Evolutionary conservation across 2,329 filamentous ascomycete genomes (phyloP), one percentile per base, ranked within the genome.

Genomic region (Xylaria sp.): DNA sequence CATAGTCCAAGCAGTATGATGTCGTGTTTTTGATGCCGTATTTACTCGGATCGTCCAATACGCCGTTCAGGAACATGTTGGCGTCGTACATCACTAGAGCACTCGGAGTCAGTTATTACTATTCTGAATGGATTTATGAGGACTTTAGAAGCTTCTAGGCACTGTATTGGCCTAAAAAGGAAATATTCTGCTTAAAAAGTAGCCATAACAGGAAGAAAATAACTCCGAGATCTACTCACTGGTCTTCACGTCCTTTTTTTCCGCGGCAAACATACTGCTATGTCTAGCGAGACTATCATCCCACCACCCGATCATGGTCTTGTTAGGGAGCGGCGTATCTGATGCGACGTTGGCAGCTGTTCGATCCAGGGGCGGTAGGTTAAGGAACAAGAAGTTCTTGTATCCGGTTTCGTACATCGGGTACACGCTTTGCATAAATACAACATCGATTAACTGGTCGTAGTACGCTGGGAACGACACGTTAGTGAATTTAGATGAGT

Each of bases 371-470:
- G 85, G 85, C 0, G 85, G 85, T 1, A 87, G 77, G 51, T 85
- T 85, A 75, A 87, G 76, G 69, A 87, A 82, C 6, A 88, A 74
- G 45, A 86, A 82, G 72, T 84, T 85, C 21, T 82, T 79, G 73
- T 83, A 83, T 19, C 85, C 85, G 19, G 82, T 82, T 3, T 83
- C 79, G 69, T 86, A 82, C 4, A 86, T 74, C 0, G 76, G 77
- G 27, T 80, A 75, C 8, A 85, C 78, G 17, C 80, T 79, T 61
- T 76, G 65, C 14, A 76, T 67, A 64, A 86, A 83, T 1, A 85
- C 76, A 0, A 80, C 78, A 3, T 60, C 60, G 42, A 83, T 79
- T 4, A 86, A 75, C 11, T 76, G 73, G 3, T 81, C 75, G 72
- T 86, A 87, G 70, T 85, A 82, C 0, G 72, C 75, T 2, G 79